Conservation (phyloP, 2,329 filamentous ascomycete genomes). For the Apiospora marii region DNA sequence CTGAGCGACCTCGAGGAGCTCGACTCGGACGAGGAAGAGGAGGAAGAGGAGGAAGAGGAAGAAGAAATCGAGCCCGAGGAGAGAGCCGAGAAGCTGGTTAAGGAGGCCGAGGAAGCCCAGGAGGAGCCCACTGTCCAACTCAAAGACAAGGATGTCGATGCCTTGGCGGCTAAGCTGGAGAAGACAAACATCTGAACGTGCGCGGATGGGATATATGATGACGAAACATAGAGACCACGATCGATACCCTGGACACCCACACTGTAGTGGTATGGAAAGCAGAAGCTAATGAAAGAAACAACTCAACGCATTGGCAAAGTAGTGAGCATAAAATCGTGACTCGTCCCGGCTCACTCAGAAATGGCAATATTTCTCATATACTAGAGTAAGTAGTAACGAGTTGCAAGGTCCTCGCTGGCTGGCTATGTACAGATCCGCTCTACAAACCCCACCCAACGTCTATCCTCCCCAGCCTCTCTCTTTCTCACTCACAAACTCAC, state of each 20-base stretch:
- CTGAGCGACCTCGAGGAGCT: constrained; percentile 85
- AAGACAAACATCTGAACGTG: constrained; percentile 67
- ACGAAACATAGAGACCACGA: constrained; percentile 24
- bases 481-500: background rate
- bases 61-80: constrained; percentile 68
- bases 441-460: background rate
- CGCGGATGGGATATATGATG: constrained; percentile 6
- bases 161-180: constrained; percentile 75
- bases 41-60: constrained; percentile 73
- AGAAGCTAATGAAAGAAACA: constrained; percentile 12
- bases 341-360: constrained; percentile 8
- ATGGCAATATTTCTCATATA: constrained; percentile 26
- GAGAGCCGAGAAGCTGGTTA: constrained; percentile 72
- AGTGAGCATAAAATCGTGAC: background rate
- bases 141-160: constrained; percentile 82
- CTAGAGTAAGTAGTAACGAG: constrained; percentile 21
- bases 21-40: constrained; percentile 72
- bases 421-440: constrained; percentile 28
- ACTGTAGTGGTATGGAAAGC: constrained; percentile 20
- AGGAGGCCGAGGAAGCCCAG: constrained; percentile 76
- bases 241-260: constrained; percentile 23
- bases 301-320: background rate
- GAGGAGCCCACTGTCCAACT: constrained; percentile 75
- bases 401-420: constrained; percentile 21
- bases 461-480: constrained; percentile 1